phyloP scores from a whole-genome alignment of 257 asterid species.

The Haberlea rhodopensis region DNA sequence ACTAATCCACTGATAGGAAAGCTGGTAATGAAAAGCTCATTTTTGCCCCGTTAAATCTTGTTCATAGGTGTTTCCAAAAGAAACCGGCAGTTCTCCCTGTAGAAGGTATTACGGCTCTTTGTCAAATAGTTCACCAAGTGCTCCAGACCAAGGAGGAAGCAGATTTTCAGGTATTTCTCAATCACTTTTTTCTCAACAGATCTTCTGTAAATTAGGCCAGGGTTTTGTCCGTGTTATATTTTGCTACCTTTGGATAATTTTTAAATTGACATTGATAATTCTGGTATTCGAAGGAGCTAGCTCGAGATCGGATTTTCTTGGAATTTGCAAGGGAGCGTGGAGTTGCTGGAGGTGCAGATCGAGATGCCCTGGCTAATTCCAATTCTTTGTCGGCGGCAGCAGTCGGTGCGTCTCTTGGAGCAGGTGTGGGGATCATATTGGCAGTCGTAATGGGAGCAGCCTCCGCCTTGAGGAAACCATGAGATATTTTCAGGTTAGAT shows the following conservation, averaged over 20 bases:
- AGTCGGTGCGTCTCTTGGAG: constrained; percentile 95
- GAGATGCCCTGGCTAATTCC: constrained; percentile 56
- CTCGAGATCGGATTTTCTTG: constrained; percentile 70
- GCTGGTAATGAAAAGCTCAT: constrained; percentile 40
- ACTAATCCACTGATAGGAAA: constrained; percentile 33
- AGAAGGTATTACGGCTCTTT: constrained; percentile 72
- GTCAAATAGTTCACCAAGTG: constrained; percentile 65
- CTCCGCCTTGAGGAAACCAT: constrained; percentile 92
- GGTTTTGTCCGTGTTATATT: background rate
- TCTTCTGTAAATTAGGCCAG: background rate
- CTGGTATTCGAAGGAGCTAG: constrained; percentile 54
- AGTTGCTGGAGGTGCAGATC: constrained; percentile 43
- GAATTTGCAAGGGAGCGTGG: constrained; percentile 78
- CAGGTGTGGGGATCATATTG: constrained; percentile 85
- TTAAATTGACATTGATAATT: background rate
- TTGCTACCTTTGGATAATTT: background rate
- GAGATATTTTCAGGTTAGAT: constrained; percentile 8
- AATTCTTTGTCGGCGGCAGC: constrained; percentile 68
- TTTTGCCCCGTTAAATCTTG: constrained; percentile 63
- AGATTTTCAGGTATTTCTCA: constrained; percentile 62
- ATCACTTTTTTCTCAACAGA: background rate
- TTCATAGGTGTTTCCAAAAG: constrained; percentile 68
- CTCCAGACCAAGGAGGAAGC: constrained; percentile 77
- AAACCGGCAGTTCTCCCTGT: constrained; percentile 76
- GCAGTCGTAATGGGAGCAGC: constrained; percentile 99